Evolutionary conservation across 768 basidiomycete species (phyloP).

Genomic region (Amanita thiersii): DNA sequence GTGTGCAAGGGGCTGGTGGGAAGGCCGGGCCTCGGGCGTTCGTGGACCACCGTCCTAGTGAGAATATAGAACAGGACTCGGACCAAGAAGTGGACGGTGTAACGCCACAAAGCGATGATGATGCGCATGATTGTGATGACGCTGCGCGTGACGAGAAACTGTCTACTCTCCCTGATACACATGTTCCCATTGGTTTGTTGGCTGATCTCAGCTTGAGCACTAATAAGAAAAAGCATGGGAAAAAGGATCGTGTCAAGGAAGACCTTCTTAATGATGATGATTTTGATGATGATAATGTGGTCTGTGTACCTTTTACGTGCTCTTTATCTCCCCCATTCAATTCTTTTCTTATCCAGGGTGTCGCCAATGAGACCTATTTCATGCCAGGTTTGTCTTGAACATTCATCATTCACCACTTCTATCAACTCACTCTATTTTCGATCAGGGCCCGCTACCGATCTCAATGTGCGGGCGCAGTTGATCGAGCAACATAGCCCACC

Average conservation of each 20-base stretch:
- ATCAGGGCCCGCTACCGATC: constrained; percentile 63
- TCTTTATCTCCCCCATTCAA: not conserved
- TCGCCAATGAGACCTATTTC: constrained; percentile 76
- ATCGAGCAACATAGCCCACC: constrained; percentile 77
- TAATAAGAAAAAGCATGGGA: constrained; percentile 29
- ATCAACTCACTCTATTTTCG: constrained; percentile 8
- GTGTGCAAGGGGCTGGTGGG: constrained; percentile 42
- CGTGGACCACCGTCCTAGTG: constrained; percentile 27
- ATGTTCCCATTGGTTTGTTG: constrained; percentile 69
- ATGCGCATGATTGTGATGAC: constrained; percentile 23
- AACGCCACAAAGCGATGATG: constrained; percentile 19
- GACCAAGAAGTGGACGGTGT: constrained; percentile 15
- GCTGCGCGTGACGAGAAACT: constrained; percentile 37
- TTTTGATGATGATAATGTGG: constrained; percentile 58
- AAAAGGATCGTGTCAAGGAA: constrained; percentile 27
- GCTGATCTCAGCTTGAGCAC: constrained; percentile 64
- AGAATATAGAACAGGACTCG: constrained; percentile 14
- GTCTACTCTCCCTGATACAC: constrained; percentile 53
- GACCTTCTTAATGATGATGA: constrained; percentile 30
- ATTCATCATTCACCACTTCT: not conserved
- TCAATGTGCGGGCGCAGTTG: constrained; percentile 57
- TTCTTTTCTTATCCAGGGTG: constrained; percentile 40
- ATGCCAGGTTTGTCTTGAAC: constrained; percentile 48
- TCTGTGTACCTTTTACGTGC: constrained; percentile 21
- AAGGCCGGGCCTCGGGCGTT: constrained; percentile 36